Evolutionary conservation across 345 rosid genomes (phyloP), one percentile per base, ranked within the genome.

Genomic region (Limnanthes douglasii): DNA sequence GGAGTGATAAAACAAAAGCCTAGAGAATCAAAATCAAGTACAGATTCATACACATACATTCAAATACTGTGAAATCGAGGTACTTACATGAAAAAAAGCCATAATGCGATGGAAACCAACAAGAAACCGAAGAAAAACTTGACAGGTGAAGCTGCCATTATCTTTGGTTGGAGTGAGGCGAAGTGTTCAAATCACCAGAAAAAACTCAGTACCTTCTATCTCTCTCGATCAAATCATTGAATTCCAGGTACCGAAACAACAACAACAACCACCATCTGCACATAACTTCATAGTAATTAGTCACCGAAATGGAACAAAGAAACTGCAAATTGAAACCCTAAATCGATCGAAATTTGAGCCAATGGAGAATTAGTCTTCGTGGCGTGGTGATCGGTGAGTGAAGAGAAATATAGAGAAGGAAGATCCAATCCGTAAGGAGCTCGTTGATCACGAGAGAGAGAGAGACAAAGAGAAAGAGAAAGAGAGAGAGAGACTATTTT

Each of bases 141-240:
- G 37, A 77, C 98, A n/a, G 94, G 95, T 25, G 95, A 84, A 61
- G 75, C 83, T 31, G 72, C 75, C 98, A 90, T 88, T 50, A 37
- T 33, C 35, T 15, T 39, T 37, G 5, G 55, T 27, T 26, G 24
- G 45, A 43, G 17, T 25, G 34, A 31, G 27, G n/a, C n/a, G n/a
- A n/a, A n/a, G n/a, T n/a, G n/a, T n/a, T 37, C 22, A 22, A 41
- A 27, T 41, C 39, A 46, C 43, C 53, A 45, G 41, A 26, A 3
- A 45, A 11, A 17, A 21, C 4, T 6, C 13, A 37, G 23, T 47
- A 45, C 41, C 43, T 36, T 22, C 45, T 16, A 5, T 2, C 28
- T 45, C 3, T 15, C 12, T 18, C 39, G 34, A 60, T 66, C 53
- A 59, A 35, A 42, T 24, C 30, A 17, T 43, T 49, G 51, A 25